These are phyloP conservation scores for Poa annua DNA, from an alignment of 176 grass and related monocot genomes.

Conservation along the genomic window DNA sequence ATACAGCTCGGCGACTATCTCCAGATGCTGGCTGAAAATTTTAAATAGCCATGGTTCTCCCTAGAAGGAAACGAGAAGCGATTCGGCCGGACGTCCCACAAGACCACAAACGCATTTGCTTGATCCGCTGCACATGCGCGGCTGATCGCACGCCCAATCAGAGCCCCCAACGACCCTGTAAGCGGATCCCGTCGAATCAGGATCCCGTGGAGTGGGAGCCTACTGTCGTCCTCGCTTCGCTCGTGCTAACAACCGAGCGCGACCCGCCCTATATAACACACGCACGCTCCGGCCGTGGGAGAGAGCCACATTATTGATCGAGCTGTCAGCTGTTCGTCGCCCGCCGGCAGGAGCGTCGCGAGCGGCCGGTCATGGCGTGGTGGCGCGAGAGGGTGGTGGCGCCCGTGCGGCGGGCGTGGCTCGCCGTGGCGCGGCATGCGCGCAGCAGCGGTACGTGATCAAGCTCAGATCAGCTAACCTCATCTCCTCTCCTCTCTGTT, in stretches of 20 bases:
- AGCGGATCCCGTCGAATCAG: slow-evolving; percentile 17
- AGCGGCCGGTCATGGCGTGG: slow-evolving; percentile 57
- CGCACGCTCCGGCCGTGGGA: background rate
- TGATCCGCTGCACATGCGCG: slow-evolving; percentile 39
- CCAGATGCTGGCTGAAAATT: too few relatives aligned
- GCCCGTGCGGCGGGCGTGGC: slow-evolving; percentile 64
- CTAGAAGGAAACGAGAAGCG: background rate
- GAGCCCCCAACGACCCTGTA: background rate
- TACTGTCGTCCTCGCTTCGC: too few relatives aligned
- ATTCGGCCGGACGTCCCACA: background rate
- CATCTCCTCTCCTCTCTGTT: background rate
- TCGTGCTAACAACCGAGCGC: background rate
- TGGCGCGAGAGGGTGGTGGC: slow-evolving; percentile 68
- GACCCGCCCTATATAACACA: slow-evolving; percentile 17
- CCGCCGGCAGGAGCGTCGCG: slow-evolving; percentile 24
- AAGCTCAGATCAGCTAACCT: background rate
- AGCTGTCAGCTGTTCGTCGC: background rate
- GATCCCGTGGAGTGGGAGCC: background rate
- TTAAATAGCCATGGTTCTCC: too few relatives aligned
- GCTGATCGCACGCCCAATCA: background rate
- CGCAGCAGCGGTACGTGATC: slow-evolving; percentile 40
- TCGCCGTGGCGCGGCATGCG: slow-evolving; percentile 58
- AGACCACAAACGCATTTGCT: background rate
- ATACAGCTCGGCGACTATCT: background rate
- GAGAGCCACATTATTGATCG: background rate